Conservation (phyloP, 805 yeast genomes). For the Dipodascus albidus region DNA sequence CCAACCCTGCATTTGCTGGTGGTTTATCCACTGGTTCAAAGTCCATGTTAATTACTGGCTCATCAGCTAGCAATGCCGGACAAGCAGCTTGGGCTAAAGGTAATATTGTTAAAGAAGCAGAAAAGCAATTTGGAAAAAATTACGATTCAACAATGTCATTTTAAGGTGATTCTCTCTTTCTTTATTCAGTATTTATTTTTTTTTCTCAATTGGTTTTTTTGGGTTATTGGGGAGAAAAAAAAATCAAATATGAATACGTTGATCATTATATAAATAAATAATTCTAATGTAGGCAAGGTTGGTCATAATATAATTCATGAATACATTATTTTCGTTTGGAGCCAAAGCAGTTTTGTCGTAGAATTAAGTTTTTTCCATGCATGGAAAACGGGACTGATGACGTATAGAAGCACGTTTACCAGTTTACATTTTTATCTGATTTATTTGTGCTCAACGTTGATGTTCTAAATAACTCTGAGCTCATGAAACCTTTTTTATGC, state of each 20-base stretch:
- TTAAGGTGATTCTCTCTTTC: not conserved
- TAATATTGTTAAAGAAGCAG: not conserved
- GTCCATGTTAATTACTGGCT: not conserved
- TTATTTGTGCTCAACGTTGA: too few species aligned
- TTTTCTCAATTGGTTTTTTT: too few species aligned
- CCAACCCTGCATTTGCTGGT: not conserved
- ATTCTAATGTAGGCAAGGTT: not conserved
- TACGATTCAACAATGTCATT: not conserved
- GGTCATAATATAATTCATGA: too few species aligned
- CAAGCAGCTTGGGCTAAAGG: not conserved
- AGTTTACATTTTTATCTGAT: too few species aligned
- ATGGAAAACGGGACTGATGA: not conserved
- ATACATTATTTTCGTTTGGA: too few species aligned
- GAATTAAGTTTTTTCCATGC: not conserved
- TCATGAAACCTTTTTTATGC: too few species aligned
- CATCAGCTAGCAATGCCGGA: not conserved
- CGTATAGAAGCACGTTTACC: too few species aligned
- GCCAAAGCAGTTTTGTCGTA: not conserved
- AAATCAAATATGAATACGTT: not conserved
- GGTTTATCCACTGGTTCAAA: not conserved
- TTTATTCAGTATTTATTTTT: too few species aligned
- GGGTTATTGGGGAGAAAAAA: not conserved
- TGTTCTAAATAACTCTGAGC: too few species aligned
- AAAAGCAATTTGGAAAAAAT: slow-evolving; percentile 1
- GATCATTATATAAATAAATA: not conserved